Evolutionary conservation across 1,139 yeast species (phyloP), one percentile per base, ranked within the genome.

Genomic region (Schwanniomyces etchellsii): DNA sequence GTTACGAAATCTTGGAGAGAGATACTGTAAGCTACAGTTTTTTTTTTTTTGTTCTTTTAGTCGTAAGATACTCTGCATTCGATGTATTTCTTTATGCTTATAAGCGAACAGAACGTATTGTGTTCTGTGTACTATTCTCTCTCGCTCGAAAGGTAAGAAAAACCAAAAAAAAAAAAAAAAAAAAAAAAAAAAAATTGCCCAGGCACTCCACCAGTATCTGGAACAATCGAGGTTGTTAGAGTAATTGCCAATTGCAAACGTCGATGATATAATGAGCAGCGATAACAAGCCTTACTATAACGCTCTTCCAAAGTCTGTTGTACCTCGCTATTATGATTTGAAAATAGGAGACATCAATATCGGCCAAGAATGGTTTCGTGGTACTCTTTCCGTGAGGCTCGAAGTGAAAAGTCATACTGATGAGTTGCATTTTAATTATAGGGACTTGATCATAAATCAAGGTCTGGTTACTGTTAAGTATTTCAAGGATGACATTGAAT

Each of bases 291-390:
- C 57, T 4, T 56, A 56, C 36, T 56, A 56, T 35, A 71, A 71
- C 39, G 70, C 74, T 2, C 54, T 74, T 31, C 77, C 79, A 4
- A 35, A 55, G 4, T 34, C 45, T 14, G 56, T 71, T 36, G 48
- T 48, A 28, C 78, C 80, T 2, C 28, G 39, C 4, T 70, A 69
- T 44, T 74, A 74, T 39, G 60, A 61, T 24, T 39, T 74, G 11
- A 52, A 63, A 4, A 49, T 72, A 18, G 46, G 35, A 26, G 54
- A 56, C 35, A 60, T 71, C 18, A 60, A 71, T 41, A 43, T 55
- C 12, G 41, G 32, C 2, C 40, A 41, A 3, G 56, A 59, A 29
- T 48, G 64, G 2, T 74, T 64, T 44, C 43, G 45, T 4, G 79
- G 78, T n/a, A 38, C 35, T 3, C 71, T 68, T 4, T 41, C 36